phyloP scores from a whole-genome alignment of 78 protist species.

The Planoprotostelium fungivorum region DNA sequence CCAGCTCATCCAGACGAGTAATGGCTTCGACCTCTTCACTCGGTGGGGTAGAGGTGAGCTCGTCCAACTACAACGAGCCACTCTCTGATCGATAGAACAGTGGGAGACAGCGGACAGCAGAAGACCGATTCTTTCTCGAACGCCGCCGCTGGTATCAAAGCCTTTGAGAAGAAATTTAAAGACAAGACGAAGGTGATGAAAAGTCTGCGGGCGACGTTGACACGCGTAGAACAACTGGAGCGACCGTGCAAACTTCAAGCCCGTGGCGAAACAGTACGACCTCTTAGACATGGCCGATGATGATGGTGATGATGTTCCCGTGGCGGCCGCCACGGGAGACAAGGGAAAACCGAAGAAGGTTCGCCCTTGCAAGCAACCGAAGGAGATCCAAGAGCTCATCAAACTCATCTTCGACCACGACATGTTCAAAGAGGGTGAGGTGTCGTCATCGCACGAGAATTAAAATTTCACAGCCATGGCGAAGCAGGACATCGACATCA shows the following conservation, averaged over 20 bases:
- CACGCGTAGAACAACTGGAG: conserved; percentile 48
- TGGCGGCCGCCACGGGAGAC: not conserved
- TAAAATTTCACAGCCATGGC: conserved; percentile 19
- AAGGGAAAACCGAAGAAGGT: conserved; percentile 8
- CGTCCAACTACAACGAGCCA: too few species aligned
- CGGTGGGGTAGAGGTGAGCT: conserved; percentile 78
- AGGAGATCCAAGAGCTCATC: conserved; percentile 46
- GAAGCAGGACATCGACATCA: conserved; percentile 61
- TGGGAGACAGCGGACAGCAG: not conserved
- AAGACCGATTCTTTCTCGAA: not conserved
- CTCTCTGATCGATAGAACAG: too few species aligned
- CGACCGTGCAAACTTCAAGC: conserved; percentile 32
- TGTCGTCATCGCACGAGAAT: not conserved
- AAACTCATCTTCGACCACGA: conserved; percentile 59
- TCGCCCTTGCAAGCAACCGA: conserved; percentile 7
- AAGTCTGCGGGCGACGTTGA: not conserved
- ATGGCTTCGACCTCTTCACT: conserved; percentile 50
- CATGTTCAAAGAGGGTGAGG: conserved; percentile 34
- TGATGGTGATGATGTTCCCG: conserved; percentile 12
- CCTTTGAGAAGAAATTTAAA: not conserved
- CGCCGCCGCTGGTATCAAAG: not conserved
- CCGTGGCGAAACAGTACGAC: conserved; percentile 46
- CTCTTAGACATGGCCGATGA: conserved; percentile 64
- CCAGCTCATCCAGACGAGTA: conserved; percentile 64
- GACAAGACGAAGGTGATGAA: not conserved